phyloP scores from a whole-genome alignment of 768 basidiomycete genomes.

The Trametes maxima region DNA sequence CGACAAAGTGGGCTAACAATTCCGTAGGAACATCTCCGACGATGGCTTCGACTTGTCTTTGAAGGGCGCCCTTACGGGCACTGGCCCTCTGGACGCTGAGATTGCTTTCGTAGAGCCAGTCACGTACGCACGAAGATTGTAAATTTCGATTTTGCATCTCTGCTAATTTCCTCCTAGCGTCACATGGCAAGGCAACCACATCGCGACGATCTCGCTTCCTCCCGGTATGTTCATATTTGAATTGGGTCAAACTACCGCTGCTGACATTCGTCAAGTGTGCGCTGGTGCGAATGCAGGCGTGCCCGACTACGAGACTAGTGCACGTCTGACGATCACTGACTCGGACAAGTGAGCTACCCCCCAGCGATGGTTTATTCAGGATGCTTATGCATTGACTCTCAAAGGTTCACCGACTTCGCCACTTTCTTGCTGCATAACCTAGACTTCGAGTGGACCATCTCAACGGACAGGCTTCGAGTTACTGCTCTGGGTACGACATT shows the following conservation, averaged over 20 bases:
- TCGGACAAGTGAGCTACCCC: constrained; percentile 41
- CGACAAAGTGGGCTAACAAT: background rate
- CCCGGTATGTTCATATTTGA: constrained; percentile 41
- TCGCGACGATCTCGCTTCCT: constrained; percentile 65
- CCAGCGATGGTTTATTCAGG: background rate
- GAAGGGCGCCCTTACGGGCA: constrained; percentile 58
- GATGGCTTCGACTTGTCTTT: constrained; percentile 65
- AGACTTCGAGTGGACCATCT: constrained; percentile 71
- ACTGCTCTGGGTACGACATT: constrained; percentile 71
- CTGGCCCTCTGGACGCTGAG: constrained; percentile 68
- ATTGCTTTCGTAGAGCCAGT: constrained; percentile 69
- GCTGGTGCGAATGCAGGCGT: constrained; percentile 68
- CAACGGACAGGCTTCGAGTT: constrained; percentile 62
- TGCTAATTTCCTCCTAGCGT: constrained; percentile 41
- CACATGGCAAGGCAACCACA: constrained; percentile 61
- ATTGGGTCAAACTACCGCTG: background rate
- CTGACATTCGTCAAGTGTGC: constrained; percentile 48
- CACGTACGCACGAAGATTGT: constrained; percentile 41
- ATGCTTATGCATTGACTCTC: background rate
- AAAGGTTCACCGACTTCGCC: constrained; percentile 66
- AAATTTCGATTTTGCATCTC: background rate
- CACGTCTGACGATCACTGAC: constrained; percentile 58
- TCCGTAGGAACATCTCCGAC: constrained; percentile 41
- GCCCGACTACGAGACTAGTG: constrained; percentile 59
- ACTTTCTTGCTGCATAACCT: constrained; percentile 65